Evolutionary conservation across 768 basidiomycete species (phyloP).

Genomic region (Amanita jacksonii): DNA sequence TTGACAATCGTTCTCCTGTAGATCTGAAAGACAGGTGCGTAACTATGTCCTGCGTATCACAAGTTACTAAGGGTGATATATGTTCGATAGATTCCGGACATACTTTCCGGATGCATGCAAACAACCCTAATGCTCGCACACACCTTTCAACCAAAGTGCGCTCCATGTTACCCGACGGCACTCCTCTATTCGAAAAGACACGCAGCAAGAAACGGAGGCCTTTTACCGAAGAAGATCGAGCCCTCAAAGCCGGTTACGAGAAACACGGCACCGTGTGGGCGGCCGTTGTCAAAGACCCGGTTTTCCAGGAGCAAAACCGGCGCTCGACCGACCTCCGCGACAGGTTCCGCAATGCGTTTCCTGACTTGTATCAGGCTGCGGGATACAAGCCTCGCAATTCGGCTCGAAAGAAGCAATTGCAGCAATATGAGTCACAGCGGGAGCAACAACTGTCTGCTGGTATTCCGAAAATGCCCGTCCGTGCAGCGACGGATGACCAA

Average conservation of each 20-base stretch:
- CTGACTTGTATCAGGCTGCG: conserved; percentile 76
- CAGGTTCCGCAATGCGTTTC: conserved; percentile 82
- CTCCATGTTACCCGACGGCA: conserved; percentile 75
- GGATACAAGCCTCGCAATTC: conserved; percentile 76
- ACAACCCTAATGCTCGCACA: conserved; percentile 77
- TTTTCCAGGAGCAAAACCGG: conserved; percentile 74
- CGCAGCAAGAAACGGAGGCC: conserved; percentile 80
- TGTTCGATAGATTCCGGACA: conserved; percentile 60
- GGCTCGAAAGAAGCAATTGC: conserved; percentile 43
- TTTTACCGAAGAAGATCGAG: conserved; percentile 78
- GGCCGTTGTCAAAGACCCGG: conserved; percentile 79
- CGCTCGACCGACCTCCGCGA: conserved; percentile 81
- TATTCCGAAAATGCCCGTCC: conserved; percentile 16
- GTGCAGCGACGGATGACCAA: conserved; percentile 64
- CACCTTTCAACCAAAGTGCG: conserved; percentile 79
- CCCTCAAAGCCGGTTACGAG: conserved; percentile 78
- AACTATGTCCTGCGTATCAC: background rate
- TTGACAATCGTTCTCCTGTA: conserved; percentile 80
- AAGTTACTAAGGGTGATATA: background rate
- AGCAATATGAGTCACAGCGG: conserved; percentile 9
- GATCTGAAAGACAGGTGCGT: conserved; percentile 81
- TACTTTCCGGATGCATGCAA: conserved; percentile 91
- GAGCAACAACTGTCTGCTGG: conserved; percentile 7
- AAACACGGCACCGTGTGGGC: conserved; percentile 88
- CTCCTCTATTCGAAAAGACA: conserved; percentile 78